Evolutionary conservation across 345 rosid genomes (phyloP).

Genomic region (Citrus hindsii): DNA sequence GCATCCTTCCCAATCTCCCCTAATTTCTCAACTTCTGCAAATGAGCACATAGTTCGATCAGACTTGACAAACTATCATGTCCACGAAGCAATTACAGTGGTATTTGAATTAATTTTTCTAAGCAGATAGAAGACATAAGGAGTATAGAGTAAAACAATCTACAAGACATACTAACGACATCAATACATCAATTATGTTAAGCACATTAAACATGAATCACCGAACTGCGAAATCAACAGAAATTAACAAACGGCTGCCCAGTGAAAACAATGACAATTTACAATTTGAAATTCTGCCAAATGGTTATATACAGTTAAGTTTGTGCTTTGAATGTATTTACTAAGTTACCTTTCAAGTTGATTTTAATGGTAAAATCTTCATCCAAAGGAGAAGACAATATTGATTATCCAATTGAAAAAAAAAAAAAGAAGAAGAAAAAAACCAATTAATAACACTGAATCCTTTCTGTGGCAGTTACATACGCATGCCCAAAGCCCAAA

Average conservation of each 20-base stretch:
- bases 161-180: background rate
- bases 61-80: conserved; percentile 3
- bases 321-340: background rate
- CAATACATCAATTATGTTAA: background rate
- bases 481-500: background rate
- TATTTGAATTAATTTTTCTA: background rate
- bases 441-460: background rate
- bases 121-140: background rate
- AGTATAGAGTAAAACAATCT: background rate
- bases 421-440: no score
- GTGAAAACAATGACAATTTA: background rate
- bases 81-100: background rate
- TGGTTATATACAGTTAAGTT: background rate
- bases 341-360: background rate
- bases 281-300: background rate
- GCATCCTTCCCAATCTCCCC: conserved; percentile 52
- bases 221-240: background rate
- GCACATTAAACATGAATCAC: background rate
- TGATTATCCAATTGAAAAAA: background rate
- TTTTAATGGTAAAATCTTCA: background rate
- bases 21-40: conserved; percentile 54
- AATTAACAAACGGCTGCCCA: background rate
- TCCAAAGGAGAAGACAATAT: background rate
- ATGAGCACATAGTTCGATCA: background rate
- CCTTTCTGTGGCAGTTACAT: background rate